Base-by-base conservation (phyloP, 2,329 filamentous ascomycete species). In the Gyromitra esculenta region DNA sequence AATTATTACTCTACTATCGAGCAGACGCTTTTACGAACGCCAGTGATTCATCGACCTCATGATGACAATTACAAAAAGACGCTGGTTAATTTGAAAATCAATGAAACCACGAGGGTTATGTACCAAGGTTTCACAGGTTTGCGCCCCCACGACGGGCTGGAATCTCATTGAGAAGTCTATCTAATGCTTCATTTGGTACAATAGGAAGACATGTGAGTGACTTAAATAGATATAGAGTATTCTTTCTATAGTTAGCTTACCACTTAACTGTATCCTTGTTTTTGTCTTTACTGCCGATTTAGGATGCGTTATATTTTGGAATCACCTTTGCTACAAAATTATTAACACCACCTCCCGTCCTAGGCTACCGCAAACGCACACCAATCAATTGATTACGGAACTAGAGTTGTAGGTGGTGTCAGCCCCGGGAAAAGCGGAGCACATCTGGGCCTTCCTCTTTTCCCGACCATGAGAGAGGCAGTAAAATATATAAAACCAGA, bases 301-400 rank as follows among this genome's bases (percentile, higher is more conserved):
- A 71, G 37, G 39, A 39, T 52, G 35, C 15, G 7, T 15, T 21
- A 41, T 52, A n/a, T 66, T 66, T 31, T 45, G 5, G 9, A n/a
- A 66, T 21, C 18, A 54, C 15, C 35, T 21, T 15, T 67, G n/a
- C 15, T 59, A 25, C 2, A 48, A 43, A 21, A 3, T 41, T 31
- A 60, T 45, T 54, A 63, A 56, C 35, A 7, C 6, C 50, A n/a
- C 5, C 45, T 70, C 4, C 64, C n/a, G 45, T 64, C n/a, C 54
- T 48, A 75, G 76, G 91, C 92, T 9, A 94, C 92, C 1, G 88
- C 88, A 79, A 94, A 95, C 83, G 92, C 91, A 41, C 88, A 89
- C 82, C 91, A 94, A 82, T 93, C 91, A 8, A 84, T 94, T 76
- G 89, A 86, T 83, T 95, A 91, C 88, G 92, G 92, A 6, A 94